These are phyloP conservation scores for Carex kokanica DNA, from an alignment of 176 grass and related monocot genomes.

Conservation along the genomic window DNA sequence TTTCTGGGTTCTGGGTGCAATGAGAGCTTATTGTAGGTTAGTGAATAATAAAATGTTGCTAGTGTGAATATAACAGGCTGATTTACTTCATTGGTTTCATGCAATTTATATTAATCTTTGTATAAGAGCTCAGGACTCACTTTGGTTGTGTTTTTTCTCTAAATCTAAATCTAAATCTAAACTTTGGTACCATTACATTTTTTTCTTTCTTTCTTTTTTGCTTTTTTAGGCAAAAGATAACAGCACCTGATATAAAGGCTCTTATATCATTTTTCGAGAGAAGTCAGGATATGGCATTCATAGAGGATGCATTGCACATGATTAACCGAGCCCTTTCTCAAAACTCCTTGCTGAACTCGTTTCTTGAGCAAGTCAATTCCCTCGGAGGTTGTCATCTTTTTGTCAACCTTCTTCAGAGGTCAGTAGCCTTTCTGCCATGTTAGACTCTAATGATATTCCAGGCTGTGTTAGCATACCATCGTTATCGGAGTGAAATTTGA, in stretches of 20 bases:
- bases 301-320: slow-evolving; percentile 94
- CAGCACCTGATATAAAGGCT: slow-evolving; percentile 69
- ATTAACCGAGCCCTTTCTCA: slow-evolving; percentile 78
- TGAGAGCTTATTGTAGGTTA: not conserved
- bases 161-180: slow-evolving; percentile 2
- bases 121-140: not conserved
- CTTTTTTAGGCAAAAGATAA: slow-evolving; percentile 72
- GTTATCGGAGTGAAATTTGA: not conserved
- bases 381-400: slow-evolving; percentile 94
- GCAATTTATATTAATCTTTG: not conserved
- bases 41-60: not conserved
- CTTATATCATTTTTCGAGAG: slow-evolving; percentile 88
- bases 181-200: not conserved
- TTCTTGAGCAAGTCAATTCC: slow-evolving; percentile 77
- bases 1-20: not conserved
- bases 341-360: slow-evolving; percentile 63
- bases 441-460: not conserved
- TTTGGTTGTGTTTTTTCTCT: slow-evolving; percentile 8
- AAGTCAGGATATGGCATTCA: slow-evolving; percentile 93
- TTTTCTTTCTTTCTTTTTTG: not conserved
- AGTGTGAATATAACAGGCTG: not conserved
- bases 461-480: not conserved
- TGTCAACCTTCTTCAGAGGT: slow-evolving; percentile 94
- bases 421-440: slow-evolving; percentile 6
- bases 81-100: not conserved